Evolutionary conservation across 163 green algal genomes (phyloP), one percentile per base, ranked within the genome.

Genomic region (Scenedesmus sp.): DNA sequence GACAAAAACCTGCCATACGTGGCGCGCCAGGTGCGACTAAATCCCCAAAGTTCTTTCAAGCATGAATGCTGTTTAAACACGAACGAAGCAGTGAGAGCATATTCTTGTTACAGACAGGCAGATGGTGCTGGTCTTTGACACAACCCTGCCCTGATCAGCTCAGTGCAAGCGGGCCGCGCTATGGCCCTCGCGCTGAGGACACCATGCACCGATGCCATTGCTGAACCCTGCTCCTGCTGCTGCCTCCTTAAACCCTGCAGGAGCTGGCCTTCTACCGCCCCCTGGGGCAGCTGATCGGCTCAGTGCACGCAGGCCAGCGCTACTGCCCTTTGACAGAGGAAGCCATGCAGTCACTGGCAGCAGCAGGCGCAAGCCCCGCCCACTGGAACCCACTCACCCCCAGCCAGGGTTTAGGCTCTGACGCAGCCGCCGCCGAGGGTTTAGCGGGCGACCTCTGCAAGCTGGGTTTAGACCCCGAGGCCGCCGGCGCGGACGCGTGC

Each of bases 1-100:
- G 90, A 93, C 85, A 82, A 83, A 18, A 74, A 93, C 85, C 90
- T 93, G 76, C 90, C 90, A 4, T 93, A 93, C 77, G 46, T 84
- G 20, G 56, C 77, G 70, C 67, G 90, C 13, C 90, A 93, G 90
- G 84, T 92, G 83, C 55, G 84, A 34, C 34, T 46, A 46, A 46
- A 46, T 1, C 34, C 34, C 34, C 34, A 46, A 46, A 46, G 34
- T 46, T 46, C 34, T 46, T 46, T 46, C 34, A 46, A 46, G 0
- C 34, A 46, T 46, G 34, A 46, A 46, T 55, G 34, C 12, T 12
- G 34, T 84, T 59, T 84, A 46, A 46, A 46, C 34, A 46, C 34
- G 34, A 46, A 46, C 34, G 34, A 46, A 46, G 34, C 34, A 46
- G 34, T 46, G 34, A 46, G 34, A 46, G 34, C 34, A 46, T 46